Evolutionary conservation across 352 stramenopile species (phyloP).

Genomic region (Globisporangium camurandrum): DNA sequence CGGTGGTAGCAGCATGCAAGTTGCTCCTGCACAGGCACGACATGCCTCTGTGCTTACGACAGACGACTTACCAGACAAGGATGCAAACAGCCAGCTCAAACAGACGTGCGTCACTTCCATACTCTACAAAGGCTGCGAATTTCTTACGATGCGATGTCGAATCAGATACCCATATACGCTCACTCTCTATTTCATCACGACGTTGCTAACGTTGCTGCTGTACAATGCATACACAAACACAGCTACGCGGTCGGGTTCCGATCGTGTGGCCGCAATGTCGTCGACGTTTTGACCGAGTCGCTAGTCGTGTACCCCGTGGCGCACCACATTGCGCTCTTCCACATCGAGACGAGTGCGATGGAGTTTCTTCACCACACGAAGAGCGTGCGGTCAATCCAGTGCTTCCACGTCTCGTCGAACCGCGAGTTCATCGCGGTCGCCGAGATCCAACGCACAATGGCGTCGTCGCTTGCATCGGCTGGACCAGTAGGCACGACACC

Average conservation of each 20-base stretch:
- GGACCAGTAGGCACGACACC: too few species aligned
- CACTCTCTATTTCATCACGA: too few species aligned
- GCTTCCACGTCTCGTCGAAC: slow-evolving; percentile 62
- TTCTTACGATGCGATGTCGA: background rate
- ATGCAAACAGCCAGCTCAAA: slow-evolving; percentile 29
- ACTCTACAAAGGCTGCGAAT: too few species aligned
- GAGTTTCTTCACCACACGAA: slow-evolving; percentile 67
- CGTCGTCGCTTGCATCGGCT: slow-evolving; percentile 3
- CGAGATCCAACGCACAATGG: slow-evolving; percentile 36
- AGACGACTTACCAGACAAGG: slow-evolving; percentile 17
- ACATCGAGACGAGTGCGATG: slow-evolving; percentile 51
- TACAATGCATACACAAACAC: background rate
- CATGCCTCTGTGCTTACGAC: background rate
- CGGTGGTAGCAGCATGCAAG: background rate
- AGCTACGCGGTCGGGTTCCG: slow-evolving; percentile 47
- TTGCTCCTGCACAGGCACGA: background rate
- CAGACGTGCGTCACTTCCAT: slow-evolving; percentile 24
- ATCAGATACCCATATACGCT: too few species aligned
- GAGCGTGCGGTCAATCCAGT: slow-evolving; percentile 41
- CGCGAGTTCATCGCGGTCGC: slow-evolving; percentile 58
- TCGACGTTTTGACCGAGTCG: slow-evolving; percentile 55
- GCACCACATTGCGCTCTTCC: slow-evolving; percentile 56
- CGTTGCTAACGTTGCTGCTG: background rate
- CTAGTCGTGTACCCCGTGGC: slow-evolving; percentile 57
- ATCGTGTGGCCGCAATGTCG: slow-evolving; percentile 24